Percentiles rank a stretch among this genome's conserved stretches.
phyloP scores from a whole-genome alignment of 495 filamentous ascomycete species.

The Aspergillus sclerotiicarbonarius region DNA sequence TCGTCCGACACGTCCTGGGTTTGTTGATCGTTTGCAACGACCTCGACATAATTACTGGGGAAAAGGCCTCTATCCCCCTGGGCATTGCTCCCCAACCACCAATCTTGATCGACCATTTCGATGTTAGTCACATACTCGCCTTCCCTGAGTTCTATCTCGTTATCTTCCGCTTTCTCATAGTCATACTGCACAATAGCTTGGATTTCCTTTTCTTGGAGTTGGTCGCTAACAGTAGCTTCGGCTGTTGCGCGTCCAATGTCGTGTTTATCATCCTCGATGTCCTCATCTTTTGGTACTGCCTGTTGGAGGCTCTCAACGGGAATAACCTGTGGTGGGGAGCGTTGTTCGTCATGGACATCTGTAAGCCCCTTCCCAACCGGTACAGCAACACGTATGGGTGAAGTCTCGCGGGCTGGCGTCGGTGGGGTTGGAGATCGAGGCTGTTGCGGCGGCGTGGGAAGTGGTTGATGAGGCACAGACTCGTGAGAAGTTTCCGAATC shows the following conservation, averaged over 20 bases:
- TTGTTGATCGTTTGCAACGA: constrained; percentile 59
- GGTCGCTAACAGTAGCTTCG: constrained; percentile 43
- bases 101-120: constrained; percentile 94
- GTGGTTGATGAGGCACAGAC: constrained; percentile 39
- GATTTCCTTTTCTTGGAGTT: constrained; percentile 46
- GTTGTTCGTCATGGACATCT: constrained; percentile 50
- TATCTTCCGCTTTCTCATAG: constrained; percentile 95
- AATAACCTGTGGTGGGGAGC: constrained; percentile 49
- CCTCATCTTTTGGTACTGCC: constrained; percentile 59
- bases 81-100: constrained; percentile 91
- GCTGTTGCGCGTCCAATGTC: constrained; percentile 65
- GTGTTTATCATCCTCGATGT: constrained; percentile 61
- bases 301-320: constrained; percentile 58
- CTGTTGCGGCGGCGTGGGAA: constrained; percentile 56
- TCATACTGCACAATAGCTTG: constrained; percentile 86
- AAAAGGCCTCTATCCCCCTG: constrained; percentile 84
- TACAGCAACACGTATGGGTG: constrained; percentile 84
- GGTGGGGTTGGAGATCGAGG: constrained; percentile 61
- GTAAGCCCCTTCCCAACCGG: constrained; percentile 67
- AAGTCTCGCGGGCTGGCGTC: constrained; percentile 53
- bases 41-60: constrained; percentile 93
- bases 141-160: constrained; percentile 89
- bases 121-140: constrained; percentile 91
- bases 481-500: constrained; percentile 51
- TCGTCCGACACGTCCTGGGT: constrained; percentile 20